Conservation (phyloP, 2,329 filamentous ascomycete genomes). For the Rutstroemia sp. region DNA sequence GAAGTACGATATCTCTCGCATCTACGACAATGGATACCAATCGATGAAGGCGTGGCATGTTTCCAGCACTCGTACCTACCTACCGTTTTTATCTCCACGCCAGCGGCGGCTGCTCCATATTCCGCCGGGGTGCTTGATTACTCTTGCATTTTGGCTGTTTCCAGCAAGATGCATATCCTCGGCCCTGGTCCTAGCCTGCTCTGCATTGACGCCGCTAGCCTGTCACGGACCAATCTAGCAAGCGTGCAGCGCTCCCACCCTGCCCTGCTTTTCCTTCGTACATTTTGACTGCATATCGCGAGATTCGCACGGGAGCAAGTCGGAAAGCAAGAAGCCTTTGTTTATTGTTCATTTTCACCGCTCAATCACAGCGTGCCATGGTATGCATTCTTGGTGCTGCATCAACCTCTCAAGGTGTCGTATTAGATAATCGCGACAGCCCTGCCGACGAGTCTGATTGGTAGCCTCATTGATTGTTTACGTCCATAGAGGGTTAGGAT, state of each 20-base stretch:
- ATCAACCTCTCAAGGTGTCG: not conserved
- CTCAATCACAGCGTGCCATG: not conserved
- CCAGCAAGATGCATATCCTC: not conserved
- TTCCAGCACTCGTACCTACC: not conserved
- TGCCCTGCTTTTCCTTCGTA: constrained; percentile 1
- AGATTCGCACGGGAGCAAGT: constrained; percentile 1
- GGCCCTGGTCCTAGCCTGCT: not conserved
- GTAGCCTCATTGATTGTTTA: constrained; percentile 8
- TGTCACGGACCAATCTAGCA: constrained; percentile 2
- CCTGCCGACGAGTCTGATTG: not conserved
- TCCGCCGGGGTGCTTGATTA: not conserved
- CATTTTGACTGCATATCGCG: constrained; percentile 3
- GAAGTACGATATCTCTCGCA: no score
- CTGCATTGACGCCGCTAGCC: constrained; percentile 4
- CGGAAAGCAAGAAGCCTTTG: not conserved
- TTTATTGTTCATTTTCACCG: not conserved
- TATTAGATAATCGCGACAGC: not conserved
- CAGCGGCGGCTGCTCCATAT: not conserved
- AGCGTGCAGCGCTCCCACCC: not conserved
- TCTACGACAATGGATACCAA: not conserved
- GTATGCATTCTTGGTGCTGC: not conserved
- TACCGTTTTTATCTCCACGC: not conserved
- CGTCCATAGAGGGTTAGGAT: not conserved
- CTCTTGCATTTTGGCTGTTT: not conserved
- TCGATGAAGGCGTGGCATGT: not conserved